Evolutionary conservation across 345 rosid species (phyloP), one percentile per base, ranked within the genome.

Genomic region (Fremontodendron californicum): DNA sequence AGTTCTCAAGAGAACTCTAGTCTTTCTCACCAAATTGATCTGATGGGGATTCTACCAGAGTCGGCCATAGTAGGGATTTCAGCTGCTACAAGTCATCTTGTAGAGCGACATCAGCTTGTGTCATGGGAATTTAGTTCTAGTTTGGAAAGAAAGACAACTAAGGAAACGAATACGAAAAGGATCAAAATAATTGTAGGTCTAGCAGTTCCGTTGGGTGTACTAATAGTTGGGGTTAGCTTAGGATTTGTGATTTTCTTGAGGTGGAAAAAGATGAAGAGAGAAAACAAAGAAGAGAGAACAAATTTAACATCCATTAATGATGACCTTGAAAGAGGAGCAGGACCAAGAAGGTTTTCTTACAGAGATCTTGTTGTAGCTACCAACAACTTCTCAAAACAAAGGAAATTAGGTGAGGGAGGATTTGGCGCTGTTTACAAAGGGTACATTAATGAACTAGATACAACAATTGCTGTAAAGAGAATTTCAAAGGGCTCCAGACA

Each of bases 111-210:
- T 75, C 33, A 33, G 2, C 78, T 86, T 55, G 3, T 27, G 3
- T 82, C 87, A 0, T 87, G 88, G 86, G 82, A 85, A 33, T 89
- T 87, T 58, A 80, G 13, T 35, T 87, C 88, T 6, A 83, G 52
- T 45, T 45, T 85, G 66, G 71, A 57, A 89, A 82, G 73, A 83
- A 85, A 66, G 67, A 66, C 9, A 84, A 80, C 68, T 27, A 72
- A 49, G 6, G 77, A 40, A n/a, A 78, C 45, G 27, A 35, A 23
- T 1, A 6, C 35, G 4, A 63, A 27, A 33, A 77, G 10, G 42
- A 27, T 40, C 0, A 67, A 18, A 3, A 7, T 57, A 0, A 9
- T 70, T 9, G 29, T 85, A 8, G 85, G 75, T 12, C 25, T 83
- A 39, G 42, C 74, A 7, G 77, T 82, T 65, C 77, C 79, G 0